These are phyloP conservation scores for Cyberlindnera petersonii DNA, from an alignment of 805 yeast genomes.

Conservation along the genomic window DNA sequence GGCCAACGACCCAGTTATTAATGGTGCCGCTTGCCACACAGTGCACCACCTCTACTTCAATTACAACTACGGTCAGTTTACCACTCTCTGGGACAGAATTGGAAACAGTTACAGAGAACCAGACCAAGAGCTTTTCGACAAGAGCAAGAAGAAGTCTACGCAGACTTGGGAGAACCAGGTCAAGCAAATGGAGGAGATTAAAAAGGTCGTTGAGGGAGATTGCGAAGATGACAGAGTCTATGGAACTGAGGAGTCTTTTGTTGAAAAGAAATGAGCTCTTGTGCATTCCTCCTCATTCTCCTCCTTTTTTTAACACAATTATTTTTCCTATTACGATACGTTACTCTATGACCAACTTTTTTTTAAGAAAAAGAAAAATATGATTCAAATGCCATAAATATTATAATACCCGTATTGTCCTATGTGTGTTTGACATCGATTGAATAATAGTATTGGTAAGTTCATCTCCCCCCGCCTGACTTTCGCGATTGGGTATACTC, in stretches of 20 bases:
- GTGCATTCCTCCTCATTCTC: no score
- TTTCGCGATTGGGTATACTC: no score
- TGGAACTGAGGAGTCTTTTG: conserved; percentile 42
- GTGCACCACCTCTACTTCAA: conserved; percentile 95
- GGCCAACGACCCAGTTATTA: conserved; percentile 88
- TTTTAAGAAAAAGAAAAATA: no score
- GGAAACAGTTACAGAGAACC: conserved; percentile 94
- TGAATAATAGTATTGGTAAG: no score
- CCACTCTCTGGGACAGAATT: conserved; percentile 96
- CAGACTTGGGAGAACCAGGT: conserved; percentile 69
- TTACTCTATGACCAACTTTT: no score
- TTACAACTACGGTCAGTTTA: conserved; percentile 97
- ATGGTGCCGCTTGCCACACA: conserved; percentile 98
- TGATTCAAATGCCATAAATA: no score
- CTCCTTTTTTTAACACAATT: no score
- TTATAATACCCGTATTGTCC: no score
- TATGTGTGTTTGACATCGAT: no score
- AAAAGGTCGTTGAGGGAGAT: conserved; percentile 75
- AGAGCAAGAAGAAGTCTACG: conserved; percentile 50
- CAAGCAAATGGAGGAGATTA: conserved; percentile 71
- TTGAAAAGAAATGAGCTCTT: conserved; percentile 2
- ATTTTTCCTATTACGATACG: no score
- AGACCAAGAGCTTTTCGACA: conserved; percentile 78
- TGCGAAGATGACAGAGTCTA: conserved; percentile 72
- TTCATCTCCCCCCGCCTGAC: no score